A percentile compares a stretch with the other conserved stretches of the same genome.
Evolutionary conservation across 768 basidiomycete species (phyloP).

Genomic region (Sarcodon sp.): DNA sequence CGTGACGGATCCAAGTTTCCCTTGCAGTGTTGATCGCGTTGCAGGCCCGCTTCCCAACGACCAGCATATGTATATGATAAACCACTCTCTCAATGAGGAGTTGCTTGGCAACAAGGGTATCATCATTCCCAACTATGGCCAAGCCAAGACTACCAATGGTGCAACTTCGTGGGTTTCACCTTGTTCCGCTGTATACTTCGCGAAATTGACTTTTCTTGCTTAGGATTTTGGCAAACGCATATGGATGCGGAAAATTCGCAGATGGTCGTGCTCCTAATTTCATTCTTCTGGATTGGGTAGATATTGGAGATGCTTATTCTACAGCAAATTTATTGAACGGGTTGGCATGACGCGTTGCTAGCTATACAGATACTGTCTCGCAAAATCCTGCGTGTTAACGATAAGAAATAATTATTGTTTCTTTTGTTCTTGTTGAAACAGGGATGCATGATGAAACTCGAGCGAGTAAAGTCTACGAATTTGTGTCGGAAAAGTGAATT

Average conservation of each 20-base stretch:
- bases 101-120: conserved; percentile 12
- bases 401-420: too few relatives aligned
- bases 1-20: conserved; percentile 34
- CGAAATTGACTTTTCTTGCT: conserved; percentile 11
- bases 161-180: conserved; percentile 13
- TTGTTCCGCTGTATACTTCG: background rate
- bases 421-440: too few relatives aligned
- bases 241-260: conserved; percentile 29
- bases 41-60: conserved; percentile 29
- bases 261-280: conserved; percentile 36
- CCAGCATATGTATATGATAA: conserved; percentile 48
- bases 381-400: too few relatives aligned
- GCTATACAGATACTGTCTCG: too few relatives aligned
- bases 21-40: conserved; percentile 40
- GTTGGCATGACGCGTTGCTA: conserved; percentile 5
- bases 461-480: too few relatives aligned
- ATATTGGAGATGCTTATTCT: conserved; percentile 29
- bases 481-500: too few relatives aligned
- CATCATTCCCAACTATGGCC: conserved; percentile 14
- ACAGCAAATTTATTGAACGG: conserved; percentile 35
- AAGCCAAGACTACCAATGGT: conserved; percentile 17
- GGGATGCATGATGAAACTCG: too few relatives aligned
- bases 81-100: conserved; percentile 41
- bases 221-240: conserved; percentile 25
- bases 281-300: conserved; percentile 38